Evolutionary conservation across 2,329 filamentous ascomycete species (phyloP).

Genomic region (Aureobasidium sp.): DNA sequence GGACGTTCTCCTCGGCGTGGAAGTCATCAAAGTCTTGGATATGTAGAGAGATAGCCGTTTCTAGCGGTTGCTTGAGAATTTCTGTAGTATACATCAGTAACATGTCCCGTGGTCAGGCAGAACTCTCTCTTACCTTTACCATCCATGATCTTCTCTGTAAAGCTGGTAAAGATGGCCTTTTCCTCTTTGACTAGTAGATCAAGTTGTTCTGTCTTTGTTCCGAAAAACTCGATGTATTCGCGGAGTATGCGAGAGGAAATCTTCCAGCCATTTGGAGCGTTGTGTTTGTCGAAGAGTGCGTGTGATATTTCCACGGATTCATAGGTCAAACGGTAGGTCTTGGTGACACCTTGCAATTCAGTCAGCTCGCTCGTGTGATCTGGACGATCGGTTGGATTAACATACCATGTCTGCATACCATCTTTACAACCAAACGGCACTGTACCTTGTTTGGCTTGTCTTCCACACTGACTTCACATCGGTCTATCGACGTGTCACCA

Average conservation of each 20-base stretch:
- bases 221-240: constrained; percentile 72
- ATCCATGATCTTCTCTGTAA: constrained; percentile 67
- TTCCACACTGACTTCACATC: constrained; percentile 64
- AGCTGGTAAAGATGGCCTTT: constrained; percentile 67
- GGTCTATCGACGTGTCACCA: constrained; percentile 61
- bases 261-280: constrained; percentile 59
- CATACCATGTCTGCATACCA: constrained; percentile 62
- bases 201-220: constrained; percentile 69
- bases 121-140: constrained; percentile 43
- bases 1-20: constrained; percentile 62
- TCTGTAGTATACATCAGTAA: constrained; percentile 37
- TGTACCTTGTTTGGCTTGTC: constrained; percentile 58
- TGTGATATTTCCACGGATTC: constrained; percentile 66
- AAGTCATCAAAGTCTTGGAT: constrained; percentile 70
- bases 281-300: constrained; percentile 61
- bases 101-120: background rate
- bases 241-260: constrained; percentile 63
- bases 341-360: constrained; percentile 52
- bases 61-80: constrained; percentile 68
- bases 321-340: constrained; percentile 68
- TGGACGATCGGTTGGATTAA: background rate
- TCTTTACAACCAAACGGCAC: constrained; percentile 65
- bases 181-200: constrained; percentile 66
- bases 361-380: background rate
- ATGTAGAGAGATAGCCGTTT: constrained; percentile 70